Conservation (phyloP, 2,329 filamentous ascomycete species). For the Phyllosticta citribraziliensis region DNA sequence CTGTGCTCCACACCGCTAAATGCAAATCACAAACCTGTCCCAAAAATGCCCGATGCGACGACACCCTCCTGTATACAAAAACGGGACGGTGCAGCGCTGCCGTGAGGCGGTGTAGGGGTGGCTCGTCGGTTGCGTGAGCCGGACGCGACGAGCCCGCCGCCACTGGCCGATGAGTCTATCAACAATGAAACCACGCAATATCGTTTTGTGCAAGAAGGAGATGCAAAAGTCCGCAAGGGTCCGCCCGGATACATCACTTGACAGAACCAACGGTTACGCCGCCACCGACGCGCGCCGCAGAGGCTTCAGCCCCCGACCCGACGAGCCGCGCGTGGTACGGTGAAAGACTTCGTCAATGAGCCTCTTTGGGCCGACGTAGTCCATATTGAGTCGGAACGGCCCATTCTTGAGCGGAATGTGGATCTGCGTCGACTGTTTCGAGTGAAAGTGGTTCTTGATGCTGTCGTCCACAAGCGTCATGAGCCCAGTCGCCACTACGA, state of each 20-base stretch:
- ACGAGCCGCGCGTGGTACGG: slow-evolving; percentile 26
- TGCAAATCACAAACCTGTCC: not conserved
- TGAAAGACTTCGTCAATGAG: slow-evolving; percentile 56
- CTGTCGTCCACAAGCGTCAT: slow-evolving; percentile 83
- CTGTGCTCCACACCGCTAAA: not conserved
- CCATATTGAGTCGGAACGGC: slow-evolving; percentile 47
- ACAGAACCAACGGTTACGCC: slow-evolving; percentile 1
- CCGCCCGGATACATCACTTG: not conserved
- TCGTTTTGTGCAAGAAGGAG: not conserved
- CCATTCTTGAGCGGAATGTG: slow-evolving; percentile 41
- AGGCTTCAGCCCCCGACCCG: slow-evolving; percentile 20
- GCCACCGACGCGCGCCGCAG: slow-evolving; percentile 18
- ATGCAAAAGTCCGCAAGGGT: not conserved
- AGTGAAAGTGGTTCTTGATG: slow-evolving; percentile 70
- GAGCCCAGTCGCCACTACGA: slow-evolving; percentile 82
- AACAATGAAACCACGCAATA: not conserved
- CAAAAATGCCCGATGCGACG: not conserved
- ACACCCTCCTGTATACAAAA: not conserved
- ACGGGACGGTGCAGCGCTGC: not conserved
- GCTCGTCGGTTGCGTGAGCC: not conserved
- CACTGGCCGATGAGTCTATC: not conserved
- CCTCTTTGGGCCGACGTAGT: slow-evolving; percentile 52
- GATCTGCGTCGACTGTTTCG: slow-evolving; percentile 42
- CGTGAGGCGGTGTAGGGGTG: not conserved
- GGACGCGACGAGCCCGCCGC: not conserved